phyloP scores from a whole-genome alignment of 2,329 filamentous ascomycete genomes.

The Cercospora sp. region DNA sequence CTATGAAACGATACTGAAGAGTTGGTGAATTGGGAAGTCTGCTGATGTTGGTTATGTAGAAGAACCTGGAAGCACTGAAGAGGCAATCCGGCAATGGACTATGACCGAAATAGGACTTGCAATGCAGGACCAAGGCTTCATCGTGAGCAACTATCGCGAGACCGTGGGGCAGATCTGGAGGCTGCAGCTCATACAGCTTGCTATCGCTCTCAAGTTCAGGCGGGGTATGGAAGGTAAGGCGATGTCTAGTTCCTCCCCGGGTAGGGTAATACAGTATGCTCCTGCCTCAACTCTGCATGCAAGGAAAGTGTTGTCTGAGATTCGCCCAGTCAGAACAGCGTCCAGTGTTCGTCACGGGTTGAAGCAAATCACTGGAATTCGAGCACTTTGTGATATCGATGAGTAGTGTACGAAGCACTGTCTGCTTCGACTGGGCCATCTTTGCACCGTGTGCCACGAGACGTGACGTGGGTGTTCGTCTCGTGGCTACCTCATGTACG shows the following conservation, averaged over 20 bases:
- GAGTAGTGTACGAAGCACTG: no score
- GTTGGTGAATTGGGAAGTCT: background rate
- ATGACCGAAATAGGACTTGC: background rate
- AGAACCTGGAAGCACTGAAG: background rate
- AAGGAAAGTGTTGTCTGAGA: background rate
- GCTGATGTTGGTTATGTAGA: background rate
- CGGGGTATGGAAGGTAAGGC: background rate
- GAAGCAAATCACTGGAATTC: no score
- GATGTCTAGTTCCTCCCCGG: background rate
- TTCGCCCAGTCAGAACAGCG: no score
- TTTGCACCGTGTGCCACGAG: background rate
- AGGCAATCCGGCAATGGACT: background rate
- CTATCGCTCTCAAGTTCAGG: background rate
- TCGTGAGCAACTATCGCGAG: background rate
- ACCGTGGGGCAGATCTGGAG: background rate
- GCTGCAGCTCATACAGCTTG: background rate
- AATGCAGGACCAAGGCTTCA: background rate
- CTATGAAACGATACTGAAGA: background rate
- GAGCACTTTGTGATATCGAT: no score
- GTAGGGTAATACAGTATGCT: background rate
- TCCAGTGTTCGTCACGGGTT: no score
- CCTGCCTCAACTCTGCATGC: background rate
- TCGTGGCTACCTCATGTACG: background rate
- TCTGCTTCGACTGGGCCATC: background rate
- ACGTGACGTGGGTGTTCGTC: background rate